Base-by-base conservation (phyloP, 305 asterid genomes). In the Fraxinus angustifolia region DNA sequence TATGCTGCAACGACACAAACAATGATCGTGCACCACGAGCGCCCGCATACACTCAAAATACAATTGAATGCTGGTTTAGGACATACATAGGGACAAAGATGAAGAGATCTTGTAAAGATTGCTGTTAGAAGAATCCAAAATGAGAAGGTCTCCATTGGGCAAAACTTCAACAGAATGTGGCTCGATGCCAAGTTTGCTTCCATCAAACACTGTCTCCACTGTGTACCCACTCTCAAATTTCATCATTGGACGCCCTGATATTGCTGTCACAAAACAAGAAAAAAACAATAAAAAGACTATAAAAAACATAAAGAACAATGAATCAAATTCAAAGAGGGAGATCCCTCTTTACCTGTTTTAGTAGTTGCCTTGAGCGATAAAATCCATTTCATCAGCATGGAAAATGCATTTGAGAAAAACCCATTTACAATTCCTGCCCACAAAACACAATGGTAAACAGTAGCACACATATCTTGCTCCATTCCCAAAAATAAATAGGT, bases 111-210 rank as follows among this genome's bases (percentile, higher is more conserved):
- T 92, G 91, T 94, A 92, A 35, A 96, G 95, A 78, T 96, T 96
- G 82, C 97, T 93, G 79, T 96, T 96, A 78, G 91, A 92, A 79
- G 98, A 93, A 83, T 96, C 99, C 83, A 96, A 84, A 86, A 96
- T 90, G 21, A 96, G 97, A 45, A 96, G 97, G 80, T 93, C 99
- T 42, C 98, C 98, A 83, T 86, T 92, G 38, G 98, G 90, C 89
- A 90, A 87, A 68, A 93, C 81, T 81, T 92, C 98, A 75, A 94
- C 90, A 81, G 94, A 50, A 79, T 93, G 78, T 58, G 99, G 99
- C 85, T 96, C 99, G 83, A 96, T 88, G 76, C 99, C 99, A 84
- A 93, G 97, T 87, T 94, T 96, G 89, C 99, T 96, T 45, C 99
- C 98, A 81, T 96, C 99, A 79, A 96, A 96, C 77, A 96, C 98